Base-by-base conservation (phyloP, 2,329 filamentous ascomycete species). In the Aulographum hederae region DNA sequence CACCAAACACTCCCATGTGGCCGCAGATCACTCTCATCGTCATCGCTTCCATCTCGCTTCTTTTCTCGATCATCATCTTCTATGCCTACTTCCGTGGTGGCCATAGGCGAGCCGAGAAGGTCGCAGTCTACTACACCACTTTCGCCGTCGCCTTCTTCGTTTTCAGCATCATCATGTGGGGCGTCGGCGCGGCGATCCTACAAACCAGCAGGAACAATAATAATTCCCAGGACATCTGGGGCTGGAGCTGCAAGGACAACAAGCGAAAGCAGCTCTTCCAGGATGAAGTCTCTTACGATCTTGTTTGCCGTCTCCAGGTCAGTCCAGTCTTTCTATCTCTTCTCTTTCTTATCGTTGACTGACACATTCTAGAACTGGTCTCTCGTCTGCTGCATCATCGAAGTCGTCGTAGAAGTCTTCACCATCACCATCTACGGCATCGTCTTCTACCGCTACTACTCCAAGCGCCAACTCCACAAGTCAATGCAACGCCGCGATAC, bases 371-470 rank as follows among this genome's bases (percentile, higher is more conserved):
- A 94, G 70, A 89, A 92, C 60, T 98, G 89, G 89, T 69, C 78
- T 26, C 67, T 98, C 39, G 78, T 98, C 51, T 98, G 89, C 67
- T 85, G 85, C 58, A 78, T 98, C 50, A 95, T 98, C 52, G 89
- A 98, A 57, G 67, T 98, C 42, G 79, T 94, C 38, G 68, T 98
- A 45, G 89, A 95, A 51, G 69, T 80, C 42, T 77, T 95, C 48
- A 82, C 79, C 49, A 92, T 98, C 52, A 64, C 73, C 33, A 80
- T 98, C 47, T 98, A 98, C 66, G 82, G 71, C 47, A 69, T 94
- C 49, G 74, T 94, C 52, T 94, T 95, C 65, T 95, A 92, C 67
- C 79, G 89, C 45, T 91, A 92, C 67, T 93, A 85, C 71, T 84
- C 79, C 42, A 98, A 95, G 69, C 78, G 82, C 53, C 78, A 79